These are phyloP conservation scores for Moesziomyces parantarcticus DNA, from an alignment of 1,284 basidiomycete genomes.

Conservation along the genomic window DNA sequence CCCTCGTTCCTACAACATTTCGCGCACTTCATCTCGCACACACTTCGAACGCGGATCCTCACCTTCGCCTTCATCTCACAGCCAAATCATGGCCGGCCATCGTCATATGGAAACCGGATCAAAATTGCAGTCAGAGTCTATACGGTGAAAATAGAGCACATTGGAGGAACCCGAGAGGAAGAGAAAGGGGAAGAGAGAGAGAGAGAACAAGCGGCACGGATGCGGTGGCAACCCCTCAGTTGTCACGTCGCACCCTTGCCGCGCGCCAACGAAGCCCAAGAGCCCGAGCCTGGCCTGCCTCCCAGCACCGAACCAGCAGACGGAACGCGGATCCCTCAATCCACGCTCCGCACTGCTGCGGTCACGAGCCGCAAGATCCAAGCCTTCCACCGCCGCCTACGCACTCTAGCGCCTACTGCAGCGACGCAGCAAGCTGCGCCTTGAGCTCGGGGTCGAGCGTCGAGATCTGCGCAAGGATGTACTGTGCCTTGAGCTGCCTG, in stretches of 20 bases:
- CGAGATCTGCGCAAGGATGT: slow-evolving; percentile 61
- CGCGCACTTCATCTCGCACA: too few species aligned
- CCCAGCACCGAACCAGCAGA: too few species aligned
- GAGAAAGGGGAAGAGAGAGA: slow-evolving; percentile 1
- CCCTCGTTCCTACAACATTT: too few species aligned
- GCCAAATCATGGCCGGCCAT: too few species aligned
- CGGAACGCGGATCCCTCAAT: slow-evolving; percentile 37
- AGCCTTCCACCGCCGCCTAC: not conserved
- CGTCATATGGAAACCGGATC: not conserved
- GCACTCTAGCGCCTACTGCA: slow-evolving; percentile 19
- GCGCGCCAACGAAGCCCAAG: too few species aligned
- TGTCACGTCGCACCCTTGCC: slow-evolving; percentile 2
- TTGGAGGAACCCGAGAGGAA: slow-evolving; percentile 8
- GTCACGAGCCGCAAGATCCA: not conserved
- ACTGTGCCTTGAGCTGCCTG: slow-evolving; percentile 52
- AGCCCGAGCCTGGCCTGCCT: too few species aligned
- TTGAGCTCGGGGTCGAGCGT: slow-evolving; percentile 57
- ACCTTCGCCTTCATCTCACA: too few species aligned
- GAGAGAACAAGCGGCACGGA: not conserved
- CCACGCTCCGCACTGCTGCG: not conserved
- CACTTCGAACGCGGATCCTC: too few species aligned
- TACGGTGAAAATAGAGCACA: slow-evolving; percentile 27
- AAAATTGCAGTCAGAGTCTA: slow-evolving; percentile 36
- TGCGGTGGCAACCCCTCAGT: slow-evolving; percentile 35
- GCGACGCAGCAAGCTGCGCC: slow-evolving; percentile 41